Conservation (phyloP, 2,329 filamentous ascomycete genomes). For the Celoporthe dispersa region DNA sequence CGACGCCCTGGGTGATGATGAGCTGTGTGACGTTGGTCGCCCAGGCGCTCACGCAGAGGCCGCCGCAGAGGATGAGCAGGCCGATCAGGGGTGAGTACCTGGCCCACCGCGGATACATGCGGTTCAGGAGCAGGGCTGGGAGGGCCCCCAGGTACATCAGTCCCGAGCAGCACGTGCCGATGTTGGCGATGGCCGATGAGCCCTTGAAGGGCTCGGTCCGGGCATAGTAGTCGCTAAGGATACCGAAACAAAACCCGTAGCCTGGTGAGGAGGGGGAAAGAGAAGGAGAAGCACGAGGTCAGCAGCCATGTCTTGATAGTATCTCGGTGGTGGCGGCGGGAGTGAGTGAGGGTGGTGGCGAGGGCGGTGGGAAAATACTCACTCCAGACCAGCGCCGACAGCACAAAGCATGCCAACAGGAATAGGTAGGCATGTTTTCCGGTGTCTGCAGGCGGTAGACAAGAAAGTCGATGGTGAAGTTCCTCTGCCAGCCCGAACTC, state of each 20-base stretch:
- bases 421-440: constrained; percentile 49
- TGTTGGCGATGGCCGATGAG: constrained; percentile 59
- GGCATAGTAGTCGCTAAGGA: constrained; percentile 73
- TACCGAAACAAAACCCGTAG: constrained; percentile 70
- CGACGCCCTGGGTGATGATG: constrained; percentile 63
- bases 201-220: constrained; percentile 61
- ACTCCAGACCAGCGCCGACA: constrained; percentile 61
- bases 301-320: neutral
- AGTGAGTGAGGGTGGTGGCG: no score
- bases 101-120: constrained; percentile 45
- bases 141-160: constrained; percentile 61
- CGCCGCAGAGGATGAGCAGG: constrained; percentile 55
- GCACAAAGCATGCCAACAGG: constrained; percentile 52
- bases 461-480: constrained; percentile 30
- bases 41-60: constrained; percentile 57
- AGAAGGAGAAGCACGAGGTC: constrained; percentile 19
- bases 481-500: constrained; percentile 25
- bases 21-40: constrained; percentile 57
- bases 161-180: constrained; percentile 42
- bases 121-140: constrained; percentile 52
- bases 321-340: neutral
- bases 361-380: constrained; percentile 27
- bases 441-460: constrained; percentile 42
- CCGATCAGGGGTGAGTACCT: constrained; percentile 50
- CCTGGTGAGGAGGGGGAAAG: constrained; percentile 45